phyloP scores from a whole-genome alignment of 371 early-diverging fungal species.

The Mortierella sp. region DNA sequence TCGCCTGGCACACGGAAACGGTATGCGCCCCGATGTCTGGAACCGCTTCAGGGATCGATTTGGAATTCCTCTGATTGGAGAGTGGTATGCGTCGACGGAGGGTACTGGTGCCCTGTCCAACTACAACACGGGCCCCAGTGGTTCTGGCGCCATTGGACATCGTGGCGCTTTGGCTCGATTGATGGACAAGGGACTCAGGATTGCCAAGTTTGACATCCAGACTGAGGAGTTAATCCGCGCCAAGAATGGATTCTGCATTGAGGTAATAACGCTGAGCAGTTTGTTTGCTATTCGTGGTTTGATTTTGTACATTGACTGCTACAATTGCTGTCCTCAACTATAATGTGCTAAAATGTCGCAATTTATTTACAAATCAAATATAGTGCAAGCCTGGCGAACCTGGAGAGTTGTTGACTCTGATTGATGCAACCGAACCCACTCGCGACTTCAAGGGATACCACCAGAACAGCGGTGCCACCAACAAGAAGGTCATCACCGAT shows the following conservation, averaged over 20 bases:
- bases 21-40: constrained; percentile 83
- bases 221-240: constrained; percentile 60
- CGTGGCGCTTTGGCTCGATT: constrained; percentile 48
- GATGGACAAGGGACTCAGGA: constrained; percentile 32
- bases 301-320: not conserved
- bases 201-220: constrained; percentile 50
- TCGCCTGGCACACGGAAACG: constrained; percentile 78
- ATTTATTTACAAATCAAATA: not conserved
- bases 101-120: constrained; percentile 58
- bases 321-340: not conserved
- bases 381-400: constrained; percentile 46
- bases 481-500: constrained; percentile 39
- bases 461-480: constrained; percentile 33
- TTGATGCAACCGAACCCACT: constrained; percentile 26
- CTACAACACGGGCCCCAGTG: constrained; percentile 62
- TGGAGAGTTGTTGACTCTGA: constrained; percentile 36
- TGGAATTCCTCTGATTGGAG: constrained; percentile 35
- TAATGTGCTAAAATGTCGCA: not conserved
- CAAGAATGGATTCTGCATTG: constrained; percentile 66
- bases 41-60: constrained; percentile 65
- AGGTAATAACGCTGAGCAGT: constrained; percentile 40
- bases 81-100: constrained; percentile 55
- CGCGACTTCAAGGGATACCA: constrained; percentile 44
- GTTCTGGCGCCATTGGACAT: constrained; percentile 69
- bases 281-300: not conserved